Conservation (phyloP, 2,329 filamentous ascomycete genomes). For the Lasiodiplodia sp. region DNA sequence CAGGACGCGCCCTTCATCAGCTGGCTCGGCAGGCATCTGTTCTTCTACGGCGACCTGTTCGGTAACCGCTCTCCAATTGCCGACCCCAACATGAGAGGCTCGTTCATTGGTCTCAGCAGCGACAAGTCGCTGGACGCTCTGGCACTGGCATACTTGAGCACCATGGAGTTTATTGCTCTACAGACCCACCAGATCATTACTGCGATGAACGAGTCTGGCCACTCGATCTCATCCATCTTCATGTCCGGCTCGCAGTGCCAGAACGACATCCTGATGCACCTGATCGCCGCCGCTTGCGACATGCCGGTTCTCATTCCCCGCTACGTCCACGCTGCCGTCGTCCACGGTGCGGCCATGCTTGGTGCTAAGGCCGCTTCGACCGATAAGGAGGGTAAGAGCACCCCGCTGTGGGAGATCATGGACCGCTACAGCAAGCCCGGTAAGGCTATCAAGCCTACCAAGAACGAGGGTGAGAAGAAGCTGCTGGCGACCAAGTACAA, state of each 20-base stretch:
- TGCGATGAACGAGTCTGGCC: constrained; percentile 89
- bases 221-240: constrained; percentile 91
- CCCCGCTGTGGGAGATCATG: constrained; percentile 96
- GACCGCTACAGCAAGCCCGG: constrained; percentile 96
- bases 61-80: constrained; percentile 95
- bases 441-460: constrained; percentile 78
- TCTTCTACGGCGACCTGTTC: constrained; percentile 98
- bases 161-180: constrained; percentile 97
- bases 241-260: constrained; percentile 99
- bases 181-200: constrained; percentile 96
- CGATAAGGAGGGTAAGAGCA: constrained; percentile 76
- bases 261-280: constrained; percentile 88
- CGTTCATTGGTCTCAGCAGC: constrained; percentile 83
- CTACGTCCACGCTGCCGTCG: constrained; percentile 94
- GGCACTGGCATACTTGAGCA: constrained; percentile 91
- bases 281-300: constrained; percentile 87
- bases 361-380: constrained; percentile 95
- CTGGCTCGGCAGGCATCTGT: constrained; percentile 90
- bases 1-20: constrained; percentile 76
- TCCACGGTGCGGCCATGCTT: constrained; percentile 98
- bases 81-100: constrained; percentile 90
- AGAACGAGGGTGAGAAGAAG: constrained; percentile 75
- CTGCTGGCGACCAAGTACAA: constrained; percentile 89
- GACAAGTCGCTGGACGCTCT: constrained; percentile 89
- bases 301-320: constrained; percentile 94